phyloP scores from a whole-genome alignment of 1,284 basidiomycete species.

The Schizopora paradoxa region DNA sequence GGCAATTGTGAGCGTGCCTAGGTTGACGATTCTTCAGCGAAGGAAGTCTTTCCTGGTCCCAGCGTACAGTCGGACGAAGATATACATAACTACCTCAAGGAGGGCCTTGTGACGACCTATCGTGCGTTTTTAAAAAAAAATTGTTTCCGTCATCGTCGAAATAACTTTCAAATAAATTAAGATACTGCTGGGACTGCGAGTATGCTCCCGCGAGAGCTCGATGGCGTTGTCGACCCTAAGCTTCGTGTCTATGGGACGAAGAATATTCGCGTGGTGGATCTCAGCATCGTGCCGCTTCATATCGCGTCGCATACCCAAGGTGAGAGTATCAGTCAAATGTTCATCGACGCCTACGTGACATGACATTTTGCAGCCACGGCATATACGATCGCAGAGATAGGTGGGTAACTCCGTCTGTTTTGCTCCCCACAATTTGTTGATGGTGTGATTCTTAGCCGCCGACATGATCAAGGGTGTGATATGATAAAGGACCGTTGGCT shows the following conservation, averaged over 20 bases:
- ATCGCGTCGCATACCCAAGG: constrained; percentile 18
- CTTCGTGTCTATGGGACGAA: constrained; percentile 44
- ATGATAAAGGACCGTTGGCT: too few relatives aligned
- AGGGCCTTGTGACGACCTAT: constrained; percentile 7
- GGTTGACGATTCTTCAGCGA: background rate
- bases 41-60: constrained; percentile 9
- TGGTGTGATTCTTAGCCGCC: too few relatives aligned
- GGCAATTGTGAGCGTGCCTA: background rate
- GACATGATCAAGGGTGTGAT: too few relatives aligned
- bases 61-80: background rate
- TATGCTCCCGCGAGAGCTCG: constrained; percentile 39
- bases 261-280: constrained; percentile 38
- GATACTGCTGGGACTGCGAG: constrained; percentile 32
- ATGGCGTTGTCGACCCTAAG: constrained; percentile 44
- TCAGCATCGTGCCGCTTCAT: constrained; percentile 36
- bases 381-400: constrained; percentile 21
- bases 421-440: too few relatives aligned
- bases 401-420: too few relatives aligned
- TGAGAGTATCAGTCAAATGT: constrained; percentile 1
- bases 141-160: too few relatives aligned
- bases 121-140: too few relatives aligned
- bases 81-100: constrained; percentile 7
- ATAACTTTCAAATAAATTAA: background rate
- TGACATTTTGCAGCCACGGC: constrained; percentile 20
- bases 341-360: background rate